Percentiles rank a stretch among this genome's conserved stretches.
Evolutionary conservation across 805 yeast genomes (phyloP).

Genomic region (Sungouiella thailandica): DNA sequence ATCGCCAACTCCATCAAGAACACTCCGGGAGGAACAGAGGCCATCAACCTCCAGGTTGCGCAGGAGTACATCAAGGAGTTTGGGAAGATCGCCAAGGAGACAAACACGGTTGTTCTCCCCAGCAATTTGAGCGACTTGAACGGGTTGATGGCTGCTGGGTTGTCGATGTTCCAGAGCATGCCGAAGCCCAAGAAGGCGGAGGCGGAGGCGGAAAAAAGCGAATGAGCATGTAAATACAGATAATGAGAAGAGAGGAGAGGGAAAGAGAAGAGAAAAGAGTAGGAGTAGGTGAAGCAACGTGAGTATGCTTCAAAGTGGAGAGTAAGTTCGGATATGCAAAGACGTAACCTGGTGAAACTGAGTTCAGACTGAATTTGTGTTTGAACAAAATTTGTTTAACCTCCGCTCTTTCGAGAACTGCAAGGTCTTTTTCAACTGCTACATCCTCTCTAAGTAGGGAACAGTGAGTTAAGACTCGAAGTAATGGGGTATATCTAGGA

Average conservation of each 20-base stretch:
- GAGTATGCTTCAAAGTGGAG: not conserved
- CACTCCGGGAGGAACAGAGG: slow-evolving; percentile 69
- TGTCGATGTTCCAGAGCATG: slow-evolving; percentile 63
- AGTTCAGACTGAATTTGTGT: too few species aligned
- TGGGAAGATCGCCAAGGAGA: slow-evolving; percentile 75
- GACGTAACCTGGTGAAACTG: too few species aligned
- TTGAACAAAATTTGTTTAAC: too few species aligned
- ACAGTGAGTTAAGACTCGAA: too few species aligned
- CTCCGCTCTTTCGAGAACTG: too few species aligned
- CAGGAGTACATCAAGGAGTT: slow-evolving; percentile 80
- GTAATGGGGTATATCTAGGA: too few species aligned
- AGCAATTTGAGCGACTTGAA: slow-evolving; percentile 72
- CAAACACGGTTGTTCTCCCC: slow-evolving; percentile 74
- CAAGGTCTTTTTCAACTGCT: too few species aligned
- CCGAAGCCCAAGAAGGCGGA: not conserved
- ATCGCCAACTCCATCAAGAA: slow-evolving; percentile 64
- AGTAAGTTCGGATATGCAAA: too few species aligned
- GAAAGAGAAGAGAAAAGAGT: too few species aligned
- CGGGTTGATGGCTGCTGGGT: slow-evolving; percentile 68
- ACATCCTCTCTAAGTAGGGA: too few species aligned
- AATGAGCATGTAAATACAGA: too few species aligned
- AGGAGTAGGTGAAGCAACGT: not conserved
- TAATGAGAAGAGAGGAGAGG: too few species aligned
- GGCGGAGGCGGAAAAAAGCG: not conserved
- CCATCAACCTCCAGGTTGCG: slow-evolving; percentile 75